phyloP scores from a whole-genome alignment of 148 eudicot species.

The Fagopyrum tataricum region DNA sequence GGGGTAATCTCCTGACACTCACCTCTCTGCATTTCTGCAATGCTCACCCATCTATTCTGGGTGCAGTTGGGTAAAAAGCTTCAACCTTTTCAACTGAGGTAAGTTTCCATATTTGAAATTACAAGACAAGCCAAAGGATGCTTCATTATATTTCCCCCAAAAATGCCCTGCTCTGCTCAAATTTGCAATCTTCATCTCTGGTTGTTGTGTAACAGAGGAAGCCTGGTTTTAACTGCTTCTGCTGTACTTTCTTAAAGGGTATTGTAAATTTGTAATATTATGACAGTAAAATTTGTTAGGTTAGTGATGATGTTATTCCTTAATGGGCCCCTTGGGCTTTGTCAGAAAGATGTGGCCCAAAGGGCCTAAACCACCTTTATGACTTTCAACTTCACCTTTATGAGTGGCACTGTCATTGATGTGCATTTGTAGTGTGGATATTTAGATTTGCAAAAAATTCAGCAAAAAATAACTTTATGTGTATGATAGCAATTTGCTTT shows the following conservation, averaged over 20 bases:
- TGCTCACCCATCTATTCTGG: neutral
- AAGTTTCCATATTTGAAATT: neutral
- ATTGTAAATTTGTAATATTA: no score
- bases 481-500: neutral
- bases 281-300: neutral
- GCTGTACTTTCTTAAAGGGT: neutral
- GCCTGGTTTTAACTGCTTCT: slow-evolving; percentile 1
- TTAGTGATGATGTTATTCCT: neutral
- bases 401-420: neutral
- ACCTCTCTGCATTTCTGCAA: neutral
- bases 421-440: neutral
- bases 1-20: slow-evolving; percentile 6
- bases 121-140: neutral
- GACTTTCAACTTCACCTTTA: slow-evolving; percentile 7
- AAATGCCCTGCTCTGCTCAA: neutral
- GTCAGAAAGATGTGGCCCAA: slow-evolving; percentile 13
- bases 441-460: slow-evolving; percentile 1
- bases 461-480: neutral
- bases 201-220: neutral
- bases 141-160: neutral
- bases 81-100: neutral
- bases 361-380: slow-evolving; percentile 10
- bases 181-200: neutral
- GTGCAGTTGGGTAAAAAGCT: neutral
- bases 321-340: slow-evolving; percentile 7